Percentiles rank a stretch among this genome's conserved stretches.
phyloP scores from a whole-genome alignment of 1,139 yeast genomes.

The Pichia sp. region DNA sequence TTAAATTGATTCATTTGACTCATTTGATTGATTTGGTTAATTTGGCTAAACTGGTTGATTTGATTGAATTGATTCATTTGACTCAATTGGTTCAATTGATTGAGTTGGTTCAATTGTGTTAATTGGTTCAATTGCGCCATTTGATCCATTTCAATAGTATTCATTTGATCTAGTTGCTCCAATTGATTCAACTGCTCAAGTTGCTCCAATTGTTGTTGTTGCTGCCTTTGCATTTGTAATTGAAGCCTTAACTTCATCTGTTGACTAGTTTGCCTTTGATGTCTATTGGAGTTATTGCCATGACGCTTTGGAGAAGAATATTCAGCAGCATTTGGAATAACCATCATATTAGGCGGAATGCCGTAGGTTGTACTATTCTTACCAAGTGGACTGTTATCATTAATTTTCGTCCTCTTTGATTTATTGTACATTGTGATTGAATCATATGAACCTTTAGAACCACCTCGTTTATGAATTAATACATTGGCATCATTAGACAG shows the following conservation, averaged over 20 bases:
- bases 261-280: slow-evolving; percentile 1
- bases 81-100: neutral
- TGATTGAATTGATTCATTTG: slow-evolving; percentile 2
- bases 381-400: slow-evolving; percentile 2
- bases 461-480: neutral
- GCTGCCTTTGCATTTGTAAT: slow-evolving; percentile 5
- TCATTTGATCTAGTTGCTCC: slow-evolving; percentile 16
- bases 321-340: neutral
- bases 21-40: neutral
- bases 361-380: neutral
- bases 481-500: neutral
- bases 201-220: slow-evolving; percentile 12
- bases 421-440: neutral
- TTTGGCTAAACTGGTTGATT: neutral
- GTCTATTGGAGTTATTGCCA: neutral
- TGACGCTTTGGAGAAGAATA: neutral
- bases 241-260: slow-evolving; percentile 2
- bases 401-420: neutral
- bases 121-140: slow-evolving; percentile 2
- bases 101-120: neutral
- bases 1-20: neutral
- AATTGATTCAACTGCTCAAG: slow-evolving; percentile 17
- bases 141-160: too few species aligned
- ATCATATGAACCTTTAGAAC: neutral
- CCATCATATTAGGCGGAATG: neutral